Conservation (phyloP, 768 basidiomycete species). For the Mycena vitilis region DNA sequence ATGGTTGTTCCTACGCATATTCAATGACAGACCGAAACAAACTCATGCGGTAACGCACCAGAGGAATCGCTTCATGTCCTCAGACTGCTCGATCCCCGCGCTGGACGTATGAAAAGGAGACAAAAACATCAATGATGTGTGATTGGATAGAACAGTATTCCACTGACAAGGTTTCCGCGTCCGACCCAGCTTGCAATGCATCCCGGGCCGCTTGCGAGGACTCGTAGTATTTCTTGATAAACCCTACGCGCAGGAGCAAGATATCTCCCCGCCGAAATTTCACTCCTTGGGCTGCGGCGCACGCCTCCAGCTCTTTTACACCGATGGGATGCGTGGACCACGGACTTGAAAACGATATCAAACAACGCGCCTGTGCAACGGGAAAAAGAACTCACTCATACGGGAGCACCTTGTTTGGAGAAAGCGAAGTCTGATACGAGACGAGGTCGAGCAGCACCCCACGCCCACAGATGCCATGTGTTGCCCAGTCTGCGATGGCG, state of each 20-base stretch:
- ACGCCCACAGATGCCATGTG: conserved; percentile 76
- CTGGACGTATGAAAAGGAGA: conserved; percentile 46
- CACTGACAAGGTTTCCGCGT: conserved; percentile 70
- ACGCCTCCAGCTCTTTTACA: conserved; percentile 66
- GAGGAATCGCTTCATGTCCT: conserved; percentile 79
- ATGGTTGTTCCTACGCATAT: conserved; percentile 71
- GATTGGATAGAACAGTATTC: conserved; percentile 7
- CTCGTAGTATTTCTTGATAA: conserved; percentile 65
- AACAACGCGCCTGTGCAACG: neutral
- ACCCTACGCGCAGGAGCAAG: conserved; percentile 69
- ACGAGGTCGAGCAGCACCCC: conserved; percentile 77
- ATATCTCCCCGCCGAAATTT: conserved; percentile 71
- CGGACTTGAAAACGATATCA: conserved; percentile 44
- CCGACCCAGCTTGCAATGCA: conserved; percentile 50
- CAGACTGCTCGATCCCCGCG: conserved; percentile 75
- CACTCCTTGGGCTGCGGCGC: conserved; percentile 69
- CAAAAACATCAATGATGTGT: conserved; percentile 4
- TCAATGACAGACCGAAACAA: conserved; percentile 4
- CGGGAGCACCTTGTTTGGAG: conserved; percentile 52
- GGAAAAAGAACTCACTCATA: conserved; percentile 53
- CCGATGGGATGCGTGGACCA: conserved; percentile 67
- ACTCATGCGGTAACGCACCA: conserved; percentile 58
- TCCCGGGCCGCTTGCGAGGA: conserved; percentile 58
- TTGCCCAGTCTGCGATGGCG: conserved; percentile 68
- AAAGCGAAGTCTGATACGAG: conserved; percentile 55